phyloP scores from a whole-genome alignment of 2,329 filamentous ascomycete species.

The Xylariaceae sp. region DNA sequence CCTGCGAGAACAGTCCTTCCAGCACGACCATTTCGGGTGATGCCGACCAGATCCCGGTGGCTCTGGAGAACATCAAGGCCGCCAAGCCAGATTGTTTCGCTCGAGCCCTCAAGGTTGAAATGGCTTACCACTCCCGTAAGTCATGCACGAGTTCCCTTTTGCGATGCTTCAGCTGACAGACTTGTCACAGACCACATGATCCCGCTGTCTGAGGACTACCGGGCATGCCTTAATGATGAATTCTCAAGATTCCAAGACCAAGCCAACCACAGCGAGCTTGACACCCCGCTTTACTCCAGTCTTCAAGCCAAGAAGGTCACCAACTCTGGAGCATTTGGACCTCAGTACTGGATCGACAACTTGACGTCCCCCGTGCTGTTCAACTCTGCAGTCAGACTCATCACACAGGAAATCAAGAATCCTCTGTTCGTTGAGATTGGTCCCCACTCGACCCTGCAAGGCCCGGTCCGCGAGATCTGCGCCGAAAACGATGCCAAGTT shows the following conservation, averaged over 20 bases:
- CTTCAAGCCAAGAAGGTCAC: constrained; percentile 14
- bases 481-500: constrained; percentile 1
- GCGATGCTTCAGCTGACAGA: neutral
- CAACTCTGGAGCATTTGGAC: constrained; percentile 4
- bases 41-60: constrained; percentile 20
- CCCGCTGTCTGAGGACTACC: constrained; percentile 18
- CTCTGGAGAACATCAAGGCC: constrained; percentile 29
- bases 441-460: constrained; percentile 25
- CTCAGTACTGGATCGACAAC: constrained; percentile 24
- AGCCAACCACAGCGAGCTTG: too few species aligned
- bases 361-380: constrained; percentile 23
- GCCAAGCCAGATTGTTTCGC: constrained; percentile 30
- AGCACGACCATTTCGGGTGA: constrained; percentile 32
- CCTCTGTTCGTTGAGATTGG: constrained; percentile 25
- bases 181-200: constrained; percentile 22
- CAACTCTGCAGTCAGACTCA: constrained; percentile 14
- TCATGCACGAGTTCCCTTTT: neutral
- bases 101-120: constrained; percentile 35
- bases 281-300: constrained; percentile 15
- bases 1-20: constrained; percentile 31
- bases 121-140: constrained; percentile 38
- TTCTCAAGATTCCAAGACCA: too few species aligned
- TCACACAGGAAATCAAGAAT: neutral
- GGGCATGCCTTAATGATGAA: too few species aligned
- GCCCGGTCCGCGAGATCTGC: constrained; percentile 22